Conservation (phyloP, 2,329 filamentous ascomycete genomes). For the Xylariaceae sp. region DNA sequence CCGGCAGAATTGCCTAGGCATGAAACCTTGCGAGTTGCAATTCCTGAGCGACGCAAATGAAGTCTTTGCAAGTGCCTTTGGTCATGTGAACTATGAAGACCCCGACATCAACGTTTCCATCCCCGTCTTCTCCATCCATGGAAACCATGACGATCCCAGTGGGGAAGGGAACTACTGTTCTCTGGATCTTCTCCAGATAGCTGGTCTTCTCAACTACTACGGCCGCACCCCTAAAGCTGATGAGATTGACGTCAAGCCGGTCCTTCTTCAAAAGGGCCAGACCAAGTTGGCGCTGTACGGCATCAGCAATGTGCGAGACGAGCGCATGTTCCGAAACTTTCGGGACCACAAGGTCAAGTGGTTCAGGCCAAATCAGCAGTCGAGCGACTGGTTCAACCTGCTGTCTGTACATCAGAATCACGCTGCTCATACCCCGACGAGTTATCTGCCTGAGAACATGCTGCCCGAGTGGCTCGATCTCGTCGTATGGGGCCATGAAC, state of each 20-base stretch:
- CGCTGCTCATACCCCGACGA: conserved; percentile 80
- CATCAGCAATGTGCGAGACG: conserved; percentile 91
- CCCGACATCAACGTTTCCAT: conserved; percentile 95
- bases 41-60: conserved; percentile 89
- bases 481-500: conserved; percentile 94
- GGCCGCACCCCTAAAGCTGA: conserved; percentile 86
- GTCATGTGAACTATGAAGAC: conserved; percentile 96
- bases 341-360: conserved; percentile 90
- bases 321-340: conserved; percentile 89
- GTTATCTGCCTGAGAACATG: conserved; percentile 91
- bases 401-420: conserved; percentile 96
- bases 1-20: conserved; percentile 86
- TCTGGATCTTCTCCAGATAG: conserved; percentile 82
- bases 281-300: conserved; percentile 93
- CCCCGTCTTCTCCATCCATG: conserved; percentile 96
- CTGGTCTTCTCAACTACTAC: conserved; percentile 92
- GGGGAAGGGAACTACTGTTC: conserved; percentile 90
- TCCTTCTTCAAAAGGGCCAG: conserved; percentile 84
- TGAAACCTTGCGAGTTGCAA: conserved; percentile 91
- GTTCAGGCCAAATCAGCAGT: conserved; percentile 73
- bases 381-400: conserved; percentile 90
- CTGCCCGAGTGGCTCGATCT: conserved; percentile 86
- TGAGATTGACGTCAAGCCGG: conserved; percentile 85
- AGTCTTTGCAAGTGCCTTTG: conserved; percentile 82
- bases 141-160: conserved; percentile 97